Evolutionary conservation across 192 early-diverging fungal genomes (phyloP), one percentile per base, ranked within the genome.

Genomic region (Entomortierella beljakovae): DNA sequence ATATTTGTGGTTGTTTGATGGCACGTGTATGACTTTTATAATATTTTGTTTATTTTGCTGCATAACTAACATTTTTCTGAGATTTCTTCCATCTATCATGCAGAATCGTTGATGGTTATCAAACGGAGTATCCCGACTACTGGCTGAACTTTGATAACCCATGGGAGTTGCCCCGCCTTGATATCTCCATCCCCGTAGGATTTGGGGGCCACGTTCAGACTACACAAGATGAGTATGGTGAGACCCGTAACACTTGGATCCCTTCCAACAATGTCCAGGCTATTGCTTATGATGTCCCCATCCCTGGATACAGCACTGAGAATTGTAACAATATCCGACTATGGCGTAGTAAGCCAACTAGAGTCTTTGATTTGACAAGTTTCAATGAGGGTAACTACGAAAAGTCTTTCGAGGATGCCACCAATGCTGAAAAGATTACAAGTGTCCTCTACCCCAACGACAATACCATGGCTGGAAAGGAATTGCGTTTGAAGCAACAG

Each of bases 121-220:
- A 99, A 81, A 91, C 90, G 22, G 96, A 99, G 81, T 88, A 85
- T 42, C 97, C 97, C 18, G 97, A 99, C 83, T 96, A 96, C 83
- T 99, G 97, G 97, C 89, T 99, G 49, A 95, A 92, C 70, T 92
- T 94, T 82, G 95, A 94, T 62, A 99, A 99, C 80, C 96, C 97
- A 20, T 99, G 97, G 97, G 95, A 98, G 79, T 89, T 97, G 75
- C 92, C 95, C 72, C 93, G 97, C 52, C 87, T 94, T 20, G 95
- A 98, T 86, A 92, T 97, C 64, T 86, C 89, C 6, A 95, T 98
- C 75, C 92, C 94, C 26, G 90, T 98, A 57, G 87, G 87, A 54
- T 99, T 99, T 82, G 90, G 95, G 67, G 97, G 97, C 23, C 89
- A 92, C 68, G 91, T 97, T 42, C 90, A 86, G 68, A 93, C 88